Evolutionary conservation across 257 asterid genomes (phyloP), one percentile per base, ranked within the genome.

Genomic region (Thymus mandschuricus): DNA sequence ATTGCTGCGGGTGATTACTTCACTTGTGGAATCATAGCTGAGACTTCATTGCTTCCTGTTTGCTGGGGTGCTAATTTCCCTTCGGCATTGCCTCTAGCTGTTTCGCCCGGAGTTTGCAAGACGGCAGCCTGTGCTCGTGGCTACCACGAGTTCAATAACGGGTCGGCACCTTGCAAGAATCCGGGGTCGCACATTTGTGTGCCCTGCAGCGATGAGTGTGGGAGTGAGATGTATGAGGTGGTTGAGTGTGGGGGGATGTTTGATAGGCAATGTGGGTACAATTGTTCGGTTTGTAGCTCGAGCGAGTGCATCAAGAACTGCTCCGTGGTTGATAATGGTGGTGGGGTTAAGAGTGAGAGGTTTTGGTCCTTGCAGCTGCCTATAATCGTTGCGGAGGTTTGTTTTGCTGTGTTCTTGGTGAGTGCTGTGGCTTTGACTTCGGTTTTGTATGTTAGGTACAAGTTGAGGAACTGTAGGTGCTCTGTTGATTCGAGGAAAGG

Each of bases 1-100:
- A 87, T 92, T 44, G 95, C 96, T 21, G 97, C 92, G 12, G 98
- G 98, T 3, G 97, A 87, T 81, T 92, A 92, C 82, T 88, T 92
- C 83, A 86, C 88, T 44, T 92, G 98, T 70, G 98, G 98, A 40
- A 82, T 90, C 81, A 86, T 84, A 33, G 95, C 93, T 1, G 83
- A 82, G 69, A 74, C 81, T 4, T 82, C 92, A 5, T 83, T 88
- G 10, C 59, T 69, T 58, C 98, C 97, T 3, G 84, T 92, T 69
- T 92, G 98, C 50, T 92, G 98, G 98, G 98, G 98, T 7, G 75
- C 64, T 34, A 83, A 84, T 8, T 88, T 87, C 58, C 97, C 98
- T 3, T 68, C 93, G 2, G 61, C 96, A 52, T 83, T 90, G 45
- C 96, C 96, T 0, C 5, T 90, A 43, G 92, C 97, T 0, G 87